A percentile compares a stretch with the other conserved stretches of the same genome.
Evolutionary conservation across 2,329 filamentous ascomycete species (phyloP).

Genomic region (Sporothrix variecibatus): DNA sequence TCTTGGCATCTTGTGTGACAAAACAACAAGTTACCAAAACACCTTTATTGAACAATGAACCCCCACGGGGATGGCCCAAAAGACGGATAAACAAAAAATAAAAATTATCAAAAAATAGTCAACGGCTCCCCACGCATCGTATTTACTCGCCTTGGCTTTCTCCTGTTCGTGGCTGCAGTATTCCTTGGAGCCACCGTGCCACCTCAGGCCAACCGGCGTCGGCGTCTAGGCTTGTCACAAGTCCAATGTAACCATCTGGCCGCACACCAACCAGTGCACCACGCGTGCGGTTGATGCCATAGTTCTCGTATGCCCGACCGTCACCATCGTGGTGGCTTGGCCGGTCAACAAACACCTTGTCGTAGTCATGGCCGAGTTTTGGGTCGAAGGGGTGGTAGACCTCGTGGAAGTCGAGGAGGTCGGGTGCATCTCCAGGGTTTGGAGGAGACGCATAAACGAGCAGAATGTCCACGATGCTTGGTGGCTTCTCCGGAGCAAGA

Average conservation of each 20-base stretch:
- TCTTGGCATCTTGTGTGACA: not conserved
- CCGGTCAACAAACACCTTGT: slow-evolving; percentile 59
- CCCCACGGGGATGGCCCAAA: not conserved
- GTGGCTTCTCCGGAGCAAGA: not conserved
- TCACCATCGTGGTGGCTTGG: slow-evolving; percentile 55
- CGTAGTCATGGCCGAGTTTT: slow-evolving; percentile 56
- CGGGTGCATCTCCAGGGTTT: slow-evolving; percentile 34
- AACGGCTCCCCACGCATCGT: not conserved
- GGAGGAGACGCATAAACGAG: slow-evolving; percentile 55
- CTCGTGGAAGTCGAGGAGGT: slow-evolving; percentile 52
- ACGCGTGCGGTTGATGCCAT: slow-evolving; percentile 56
- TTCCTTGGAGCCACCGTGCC: slow-evolving; percentile 11
- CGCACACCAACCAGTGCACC: slow-evolving; percentile 45
- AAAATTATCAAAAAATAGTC: not conserved
- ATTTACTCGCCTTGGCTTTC: not conserved
- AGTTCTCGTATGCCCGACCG: slow-evolving; percentile 55
- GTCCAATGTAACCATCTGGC: slow-evolving; percentile 68
- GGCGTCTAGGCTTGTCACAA: slow-evolving; percentile 40
- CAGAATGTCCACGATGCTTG: slow-evolving; percentile 55
- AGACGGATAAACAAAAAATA: not conserved
- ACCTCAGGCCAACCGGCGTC: slow-evolving; percentile 31
- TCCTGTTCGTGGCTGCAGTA: not conserved
- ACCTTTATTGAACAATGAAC: no score
- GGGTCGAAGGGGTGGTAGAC: slow-evolving; percentile 51
- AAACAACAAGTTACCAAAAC: not conserved